Percentiles rank a stretch among this genome's conserved stretches.
Conservation (phyloP, 176 grass and related monocot genomes). For the Luzula sylvatica region DNA sequence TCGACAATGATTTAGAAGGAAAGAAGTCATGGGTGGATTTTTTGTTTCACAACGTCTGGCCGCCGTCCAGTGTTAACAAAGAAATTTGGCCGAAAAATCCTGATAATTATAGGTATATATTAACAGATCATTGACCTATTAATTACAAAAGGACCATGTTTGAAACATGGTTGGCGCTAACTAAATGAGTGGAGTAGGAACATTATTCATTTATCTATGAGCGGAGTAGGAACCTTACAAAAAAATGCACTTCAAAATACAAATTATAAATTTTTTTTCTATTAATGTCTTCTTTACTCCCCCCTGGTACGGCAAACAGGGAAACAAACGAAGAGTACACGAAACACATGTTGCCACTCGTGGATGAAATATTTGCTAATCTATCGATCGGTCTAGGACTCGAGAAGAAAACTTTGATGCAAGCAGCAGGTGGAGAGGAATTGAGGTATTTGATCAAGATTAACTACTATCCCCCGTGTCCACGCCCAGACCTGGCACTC, state of each 20-base stretch:
- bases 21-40: constrained; percentile 21
- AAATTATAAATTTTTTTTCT: too few relatives aligned
- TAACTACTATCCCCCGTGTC: constrained; percentile 32
- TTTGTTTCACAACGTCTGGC: constrained; percentile 14
- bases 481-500: constrained; percentile 18
- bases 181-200: too few relatives aligned
- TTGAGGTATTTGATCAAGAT: constrained; percentile 5
- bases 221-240: too few relatives aligned
- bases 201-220: too few relatives aligned
- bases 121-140: not conserved
- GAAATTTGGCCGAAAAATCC: constrained; percentile 7
- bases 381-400: constrained; percentile 9
- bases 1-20: constrained; percentile 15
- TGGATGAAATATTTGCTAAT: not conserved
- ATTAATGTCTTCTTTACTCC: not conserved
- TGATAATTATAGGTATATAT: not conserved
- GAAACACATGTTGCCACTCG: not conserved
- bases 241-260: not conserved
- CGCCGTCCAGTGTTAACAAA: not conserved
- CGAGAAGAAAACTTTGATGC: not conserved
- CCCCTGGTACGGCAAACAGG: not conserved
- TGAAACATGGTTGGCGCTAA: too few relatives aligned
- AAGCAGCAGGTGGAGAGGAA: not conserved
- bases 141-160: too few relatives aligned
- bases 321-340: constrained; percentile 12